Evolutionary conservation across 2,329 filamentous ascomycete genomes (phyloP).

Genomic region (Beauveria sp.): DNA sequence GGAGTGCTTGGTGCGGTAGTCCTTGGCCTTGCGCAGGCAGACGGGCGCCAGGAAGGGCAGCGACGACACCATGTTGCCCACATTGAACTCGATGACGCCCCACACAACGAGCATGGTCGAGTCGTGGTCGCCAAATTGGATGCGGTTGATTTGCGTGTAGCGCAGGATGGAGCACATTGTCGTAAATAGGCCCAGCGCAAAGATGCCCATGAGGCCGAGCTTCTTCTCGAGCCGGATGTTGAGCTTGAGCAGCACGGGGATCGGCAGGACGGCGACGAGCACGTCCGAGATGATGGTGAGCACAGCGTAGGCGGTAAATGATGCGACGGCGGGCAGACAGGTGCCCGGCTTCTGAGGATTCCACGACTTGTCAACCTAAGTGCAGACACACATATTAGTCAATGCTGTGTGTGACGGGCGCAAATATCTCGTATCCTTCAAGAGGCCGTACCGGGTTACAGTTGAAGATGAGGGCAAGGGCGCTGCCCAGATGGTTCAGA

Average conservation of each 20-base stretch:
- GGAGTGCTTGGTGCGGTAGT: conserved; percentile 32
- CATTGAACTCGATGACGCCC: conserved; percentile 50
- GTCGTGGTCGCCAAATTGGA: conserved; percentile 43
- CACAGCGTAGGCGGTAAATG: conserved; percentile 43
- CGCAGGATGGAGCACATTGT: conserved; percentile 47
- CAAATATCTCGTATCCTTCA: neutral
- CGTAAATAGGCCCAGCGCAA: conserved; percentile 46
- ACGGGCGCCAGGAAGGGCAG: conserved; percentile 38
- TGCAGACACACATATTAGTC: conserved; percentile 10
- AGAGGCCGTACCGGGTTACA: conserved; percentile 36
- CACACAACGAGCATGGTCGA: conserved; percentile 49
- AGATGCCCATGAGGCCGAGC: conserved; percentile 41
- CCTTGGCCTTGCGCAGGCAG: conserved; percentile 33
- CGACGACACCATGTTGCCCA: conserved; percentile 42
- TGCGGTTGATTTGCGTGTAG: conserved; percentile 41
- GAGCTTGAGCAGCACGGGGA: conserved; percentile 40
- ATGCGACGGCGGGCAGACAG: conserved; percentile 38
- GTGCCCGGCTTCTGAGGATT: conserved; percentile 22
- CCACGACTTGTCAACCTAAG: conserved; percentile 27
- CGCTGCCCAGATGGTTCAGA: conserved; percentile 39
- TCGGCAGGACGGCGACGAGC: conserved; percentile 40
- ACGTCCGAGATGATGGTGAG: conserved; percentile 45
- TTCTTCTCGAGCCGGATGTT: conserved; percentile 43
- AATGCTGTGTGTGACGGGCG: neutral
- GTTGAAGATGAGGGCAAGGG: conserved; percentile 41